Conservation (phyloP, 1,284 basidiomycete genomes). For the Fistulinella staudtii region DNA sequence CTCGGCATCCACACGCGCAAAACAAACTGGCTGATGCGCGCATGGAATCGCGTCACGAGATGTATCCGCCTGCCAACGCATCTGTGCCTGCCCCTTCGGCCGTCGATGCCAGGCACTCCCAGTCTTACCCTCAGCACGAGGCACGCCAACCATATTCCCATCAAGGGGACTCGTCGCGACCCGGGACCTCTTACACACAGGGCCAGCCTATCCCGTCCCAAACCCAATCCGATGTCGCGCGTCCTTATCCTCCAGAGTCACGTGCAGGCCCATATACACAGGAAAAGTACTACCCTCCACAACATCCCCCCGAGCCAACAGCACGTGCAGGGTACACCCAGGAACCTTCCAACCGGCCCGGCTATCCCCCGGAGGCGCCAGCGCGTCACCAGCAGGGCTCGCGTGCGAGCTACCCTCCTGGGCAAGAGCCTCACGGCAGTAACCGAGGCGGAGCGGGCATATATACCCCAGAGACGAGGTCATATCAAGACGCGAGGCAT, state of each 20-base stretch:
- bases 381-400: conserved; percentile 24
- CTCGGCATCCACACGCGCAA: conserved; percentile 21
- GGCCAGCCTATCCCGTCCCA: conserved; percentile 15
- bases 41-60: conserved; percentile 28
- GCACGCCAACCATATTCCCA: conserved; percentile 20
- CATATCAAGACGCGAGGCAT: conserved; percentile 23
- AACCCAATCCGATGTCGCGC: conserved; percentile 18
- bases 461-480: conserved; percentile 23
- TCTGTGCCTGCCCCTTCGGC: conserved; percentile 16
- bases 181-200: conserved; percentile 23
- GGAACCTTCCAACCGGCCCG: conserved; percentile 13
- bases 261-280: conserved; percentile 26
- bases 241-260: conserved; percentile 17
- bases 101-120: conserved; percentile 21
- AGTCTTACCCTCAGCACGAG: conserved; percentile 26
- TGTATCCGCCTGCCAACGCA: conserved; percentile 18
- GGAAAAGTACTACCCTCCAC: conserved; percentile 22
- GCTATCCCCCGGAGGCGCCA: conserved; percentile 18
- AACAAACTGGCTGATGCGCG: conserved; percentile 22
- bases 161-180: conserved; percentile 21
- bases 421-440: conserved; percentile 19
- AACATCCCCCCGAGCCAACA: no score
- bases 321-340: no score
- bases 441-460: conserved; percentile 4
- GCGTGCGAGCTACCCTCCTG: conserved; percentile 17